Evolutionary conservation across 2,329 filamentous ascomycete genomes (phyloP).

Genomic region (Ceratocystis destructans): DNA sequence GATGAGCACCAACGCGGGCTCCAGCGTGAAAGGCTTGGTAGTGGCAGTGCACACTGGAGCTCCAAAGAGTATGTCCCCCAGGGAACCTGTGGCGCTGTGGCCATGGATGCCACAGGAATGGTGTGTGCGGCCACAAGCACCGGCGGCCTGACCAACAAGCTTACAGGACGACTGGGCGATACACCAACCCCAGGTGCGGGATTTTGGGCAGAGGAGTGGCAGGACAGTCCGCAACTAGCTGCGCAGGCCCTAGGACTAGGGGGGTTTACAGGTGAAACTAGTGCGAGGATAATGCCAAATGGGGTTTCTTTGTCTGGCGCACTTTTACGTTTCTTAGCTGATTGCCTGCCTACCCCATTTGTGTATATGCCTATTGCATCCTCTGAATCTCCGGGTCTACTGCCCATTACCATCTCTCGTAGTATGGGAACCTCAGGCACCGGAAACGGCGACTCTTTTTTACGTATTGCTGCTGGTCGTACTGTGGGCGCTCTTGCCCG

Average conservation of each 20-base stretch:
- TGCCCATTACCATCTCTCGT: slow-evolving; percentile 22
- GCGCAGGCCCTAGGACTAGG: slow-evolving; percentile 20
- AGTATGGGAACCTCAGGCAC: slow-evolving; percentile 57
- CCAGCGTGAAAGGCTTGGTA: slow-evolving; percentile 34
- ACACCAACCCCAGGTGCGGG: slow-evolving; percentile 73
- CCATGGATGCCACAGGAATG: slow-evolving; percentile 60
- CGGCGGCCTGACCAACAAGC: slow-evolving; percentile 78
- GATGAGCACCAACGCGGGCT: slow-evolving; percentile 56
- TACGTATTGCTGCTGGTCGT: slow-evolving; percentile 55
- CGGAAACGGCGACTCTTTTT: slow-evolving; percentile 79
- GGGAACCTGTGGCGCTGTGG: slow-evolving; percentile 73
- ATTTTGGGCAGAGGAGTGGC: slow-evolving; percentile 83
- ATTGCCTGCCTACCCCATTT: slow-evolving; percentile 44
- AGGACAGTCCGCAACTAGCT: slow-evolving; percentile 31
- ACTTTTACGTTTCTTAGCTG: slow-evolving; percentile 38
- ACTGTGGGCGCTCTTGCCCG: slow-evolving; percentile 61
- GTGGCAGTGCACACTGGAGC: slow-evolving; percentile 40
- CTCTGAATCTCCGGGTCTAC: slow-evolving; percentile 24
- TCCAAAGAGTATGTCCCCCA: slow-evolving; percentile 58
- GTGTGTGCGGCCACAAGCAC: slow-evolving; percentile 55
- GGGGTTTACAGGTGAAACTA: slow-evolving; percentile 24
- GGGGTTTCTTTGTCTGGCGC: slow-evolving; percentile 30
- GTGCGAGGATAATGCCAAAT: not conserved
- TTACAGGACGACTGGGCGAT: slow-evolving; percentile 72
- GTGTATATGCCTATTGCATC: slow-evolving; percentile 27